Evolutionary conservation across 352 stramenopile species (phyloP).

Genomic region (Aphanomyces euteiches): DNA sequence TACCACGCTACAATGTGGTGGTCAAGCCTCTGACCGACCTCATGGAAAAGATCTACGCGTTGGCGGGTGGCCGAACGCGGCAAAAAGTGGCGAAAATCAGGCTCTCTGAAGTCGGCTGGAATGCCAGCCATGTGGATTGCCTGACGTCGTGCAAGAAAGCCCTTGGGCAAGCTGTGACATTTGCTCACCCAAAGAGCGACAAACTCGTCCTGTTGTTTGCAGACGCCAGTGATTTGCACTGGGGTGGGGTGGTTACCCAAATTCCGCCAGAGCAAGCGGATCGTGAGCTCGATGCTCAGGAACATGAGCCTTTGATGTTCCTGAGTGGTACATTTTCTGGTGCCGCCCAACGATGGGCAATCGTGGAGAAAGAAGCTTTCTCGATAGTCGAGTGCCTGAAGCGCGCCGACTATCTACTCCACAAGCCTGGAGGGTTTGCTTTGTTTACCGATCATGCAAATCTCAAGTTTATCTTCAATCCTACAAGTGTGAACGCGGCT

Average conservation of each 20-base stretch:
- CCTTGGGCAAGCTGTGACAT: neutral
- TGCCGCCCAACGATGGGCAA: slow-evolving; percentile 27
- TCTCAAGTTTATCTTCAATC: slow-evolving; percentile 34
- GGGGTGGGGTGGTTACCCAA: slow-evolving; percentile 28
- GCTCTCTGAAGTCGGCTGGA: neutral
- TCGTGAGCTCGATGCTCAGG: slow-evolving; percentile 24
- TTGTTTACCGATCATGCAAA: slow-evolving; percentile 35
- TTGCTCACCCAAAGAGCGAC: neutral
- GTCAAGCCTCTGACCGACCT: neutral
- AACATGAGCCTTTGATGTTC: slow-evolving; percentile 31
- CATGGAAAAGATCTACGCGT: neutral
- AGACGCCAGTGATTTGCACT: slow-evolving; percentile 27
- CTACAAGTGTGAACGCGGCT: slow-evolving; percentile 6
- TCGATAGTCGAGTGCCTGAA: slow-evolving; percentile 31
- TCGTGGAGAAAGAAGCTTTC: slow-evolving; percentile 35
- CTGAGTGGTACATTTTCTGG: slow-evolving; percentile 33
- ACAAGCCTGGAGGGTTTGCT: slow-evolving; percentile 8
- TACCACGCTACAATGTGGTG: neutral
- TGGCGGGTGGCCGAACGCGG: neutral
- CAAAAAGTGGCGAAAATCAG: neutral
- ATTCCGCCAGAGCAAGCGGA: slow-evolving; percentile 27
- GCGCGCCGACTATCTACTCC: slow-evolving; percentile 29
- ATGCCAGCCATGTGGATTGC: neutral
- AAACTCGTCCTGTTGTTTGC: slow-evolving; percentile 1
- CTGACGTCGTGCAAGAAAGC: no score